These are phyloP conservation scores for Globisporangium paddicum DNA, from an alignment of 352 stramenopile genomes.

Conservation along the genomic window DNA sequence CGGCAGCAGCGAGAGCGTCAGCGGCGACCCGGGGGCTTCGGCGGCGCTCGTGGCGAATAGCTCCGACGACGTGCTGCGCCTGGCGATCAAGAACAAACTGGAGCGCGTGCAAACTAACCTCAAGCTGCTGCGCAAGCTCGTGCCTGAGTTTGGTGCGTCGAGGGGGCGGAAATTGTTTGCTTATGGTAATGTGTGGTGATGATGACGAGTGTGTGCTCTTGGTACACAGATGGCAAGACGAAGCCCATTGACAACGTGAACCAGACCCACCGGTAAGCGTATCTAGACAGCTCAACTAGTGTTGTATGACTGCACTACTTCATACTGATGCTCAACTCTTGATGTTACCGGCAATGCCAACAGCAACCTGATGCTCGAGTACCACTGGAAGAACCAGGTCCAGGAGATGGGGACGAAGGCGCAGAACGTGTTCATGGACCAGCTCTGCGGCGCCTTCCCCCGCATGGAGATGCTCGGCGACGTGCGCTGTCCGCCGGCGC, in stretches of 20 bases:
- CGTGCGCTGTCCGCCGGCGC: conserved; percentile 63
- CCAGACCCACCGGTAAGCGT: conserved; percentile 64
- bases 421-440: conserved; percentile 77
- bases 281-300: no score
- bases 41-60: conserved; percentile 2
- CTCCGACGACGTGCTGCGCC: conserved; percentile 62
- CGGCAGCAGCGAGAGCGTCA: not conserved
- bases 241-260: conserved; percentile 83
- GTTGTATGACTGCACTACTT: no score
- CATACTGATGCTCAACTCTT: no score
- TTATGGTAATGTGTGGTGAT: not conserved
- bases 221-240: conserved; percentile 69
- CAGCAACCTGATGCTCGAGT: conserved; percentile 86
- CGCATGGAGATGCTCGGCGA: conserved; percentile 81
- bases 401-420: conserved; percentile 83
- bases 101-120: conserved; percentile 86
- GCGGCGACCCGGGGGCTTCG: conserved; percentile 6
- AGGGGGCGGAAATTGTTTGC: not conserved
- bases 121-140: conserved; percentile 77
- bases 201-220: not conserved
- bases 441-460: conserved; percentile 63
- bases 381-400: conserved; percentile 88
- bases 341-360: not conserved
- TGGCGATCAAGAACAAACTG: conserved; percentile 81
- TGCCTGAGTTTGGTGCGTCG: conserved; percentile 73